These are phyloP conservation scores for Zasmidium citrigriseum DNA, from an alignment of 2,329 filamentous ascomycete genomes.

Conservation along the genomic window DNA sequence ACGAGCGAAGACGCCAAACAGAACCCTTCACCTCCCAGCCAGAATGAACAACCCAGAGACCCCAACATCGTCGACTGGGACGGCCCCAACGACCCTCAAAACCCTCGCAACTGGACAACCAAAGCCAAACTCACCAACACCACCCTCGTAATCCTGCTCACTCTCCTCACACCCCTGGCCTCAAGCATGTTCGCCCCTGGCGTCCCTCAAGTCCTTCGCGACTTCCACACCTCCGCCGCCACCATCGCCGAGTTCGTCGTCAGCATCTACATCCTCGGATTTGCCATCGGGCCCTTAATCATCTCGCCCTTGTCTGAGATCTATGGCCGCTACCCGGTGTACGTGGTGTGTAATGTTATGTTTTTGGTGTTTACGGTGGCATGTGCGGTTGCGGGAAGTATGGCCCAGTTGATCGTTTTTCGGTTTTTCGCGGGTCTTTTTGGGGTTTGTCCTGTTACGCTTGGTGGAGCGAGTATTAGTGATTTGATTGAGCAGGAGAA, in stretches of 20 bases:
- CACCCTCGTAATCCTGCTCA: constrained; percentile 49
- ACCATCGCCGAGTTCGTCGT: constrained; percentile 64
- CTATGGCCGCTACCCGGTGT: constrained; percentile 33
- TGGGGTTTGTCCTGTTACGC: constrained; percentile 43
- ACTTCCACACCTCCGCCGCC: constrained; percentile 57
- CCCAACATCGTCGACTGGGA: constrained; percentile 62
- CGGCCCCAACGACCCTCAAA: constrained; percentile 48
- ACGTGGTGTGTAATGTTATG: constrained; percentile 30
- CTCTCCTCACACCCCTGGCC: constrained; percentile 52
- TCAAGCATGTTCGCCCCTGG: constrained; percentile 67
- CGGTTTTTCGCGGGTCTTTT: constrained; percentile 49
- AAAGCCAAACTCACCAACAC: constrained; percentile 48
- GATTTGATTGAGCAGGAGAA: constrained; percentile 22
- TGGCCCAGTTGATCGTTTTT: constrained; percentile 30
- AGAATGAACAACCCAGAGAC: neutral
- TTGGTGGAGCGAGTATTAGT: constrained; percentile 21
- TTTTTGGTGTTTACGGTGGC: constrained; percentile 33
- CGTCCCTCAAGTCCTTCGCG: constrained; percentile 60
- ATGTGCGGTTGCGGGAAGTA: constrained; percentile 30
- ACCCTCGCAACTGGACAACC: constrained; percentile 61
- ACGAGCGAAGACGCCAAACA: neutral
- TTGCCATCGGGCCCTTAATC: constrained; percentile 43
- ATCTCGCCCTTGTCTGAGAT: constrained; percentile 41
- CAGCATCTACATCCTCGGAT: constrained; percentile 59
- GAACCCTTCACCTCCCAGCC: neutral